Base-by-base conservation (phyloP, 495 filamentous ascomycete genomes). In the Rusavskia elegans region DNA sequence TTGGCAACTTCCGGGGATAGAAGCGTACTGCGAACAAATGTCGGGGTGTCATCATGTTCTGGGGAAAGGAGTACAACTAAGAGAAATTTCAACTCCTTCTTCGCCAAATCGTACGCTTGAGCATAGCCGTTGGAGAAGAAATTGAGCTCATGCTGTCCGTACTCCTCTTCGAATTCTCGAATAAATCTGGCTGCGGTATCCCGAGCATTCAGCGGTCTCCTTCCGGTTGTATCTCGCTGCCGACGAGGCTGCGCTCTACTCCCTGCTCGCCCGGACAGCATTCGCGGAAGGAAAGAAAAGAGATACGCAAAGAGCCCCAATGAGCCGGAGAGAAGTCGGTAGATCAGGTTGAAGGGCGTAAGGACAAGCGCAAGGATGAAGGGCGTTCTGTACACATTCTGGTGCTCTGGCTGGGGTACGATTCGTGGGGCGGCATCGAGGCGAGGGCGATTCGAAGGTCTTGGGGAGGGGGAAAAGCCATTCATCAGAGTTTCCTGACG, bases 141-240 rank as follows among this genome's bases (percentile, higher is more conserved):
- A 0, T 78, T 74, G 13, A 97, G 66, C 16, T 67, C 65, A 55
- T 84, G 72, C 10, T 68, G 65, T 3, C 85, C 87, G 64, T 94
- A 92, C 57, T 93, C 85, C 61, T 97, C 92, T 62, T 95, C 87
- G 58, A 98, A 95, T 53, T 95, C 86, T 3, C 89, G 79, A 57
- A 84, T 82, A 61, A 97, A 92, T 40, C 92, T 72, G 35, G 85
- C 82, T 0, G 90, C 88, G 0, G 88, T 90, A 61, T 97, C 92
- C 36, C 85, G 77, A 2, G 92, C 87, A 54, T 80, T 82, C 17
- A 94, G 67, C 9, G 84, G 71, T 57, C 84, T 74, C 39, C 90
- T 78, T 4, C 84, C 83, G 49, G 70, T 80, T 0, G 79, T 81
- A 52, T 77, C 80, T 29, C 23, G 0, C 38, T 80, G 71, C 50